Conservation (phyloP, 768 basidiomycete genomes). For the Tylopilus sp. region DNA sequence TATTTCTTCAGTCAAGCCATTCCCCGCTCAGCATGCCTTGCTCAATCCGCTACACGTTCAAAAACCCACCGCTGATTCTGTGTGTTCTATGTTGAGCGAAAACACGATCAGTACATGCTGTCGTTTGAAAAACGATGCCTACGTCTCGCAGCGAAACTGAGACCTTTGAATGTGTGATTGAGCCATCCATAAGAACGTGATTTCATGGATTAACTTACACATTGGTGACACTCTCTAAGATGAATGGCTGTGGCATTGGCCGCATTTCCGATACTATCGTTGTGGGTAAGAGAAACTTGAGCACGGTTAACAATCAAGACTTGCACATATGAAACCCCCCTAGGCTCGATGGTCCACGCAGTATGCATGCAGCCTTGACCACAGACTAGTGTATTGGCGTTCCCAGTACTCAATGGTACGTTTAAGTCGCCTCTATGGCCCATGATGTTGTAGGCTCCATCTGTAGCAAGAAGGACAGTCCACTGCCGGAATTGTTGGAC, state of each 20-base stretch:
- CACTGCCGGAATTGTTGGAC: not conserved
- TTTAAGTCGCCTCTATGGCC: not conserved
- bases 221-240: not conserved
- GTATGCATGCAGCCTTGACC: not conserved
- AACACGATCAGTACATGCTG: not conserved
- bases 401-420: not conserved
- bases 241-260: constrained; percentile 2
- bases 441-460: not conserved
- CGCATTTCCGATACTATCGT: constrained; percentile 5
- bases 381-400: not conserved
- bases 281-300: not conserved
- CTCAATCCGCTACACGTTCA: not conserved
- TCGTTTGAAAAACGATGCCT: not conserved
- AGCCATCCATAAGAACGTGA: not conserved
- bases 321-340: constrained; percentile 2
- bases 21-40: too few species aligned
- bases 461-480: not conserved
- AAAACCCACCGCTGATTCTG: constrained; percentile 6
- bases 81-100: not conserved
- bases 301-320: not conserved
- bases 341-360: constrained; percentile 4
- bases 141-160: not conserved
- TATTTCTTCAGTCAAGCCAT: too few species aligned
- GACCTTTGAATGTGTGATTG: not conserved
- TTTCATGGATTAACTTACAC: not conserved